Evolutionary conservation across 2,329 filamentous ascomycete species (phyloP).

Genomic region (Colletotrichum orbiculare): DNA sequence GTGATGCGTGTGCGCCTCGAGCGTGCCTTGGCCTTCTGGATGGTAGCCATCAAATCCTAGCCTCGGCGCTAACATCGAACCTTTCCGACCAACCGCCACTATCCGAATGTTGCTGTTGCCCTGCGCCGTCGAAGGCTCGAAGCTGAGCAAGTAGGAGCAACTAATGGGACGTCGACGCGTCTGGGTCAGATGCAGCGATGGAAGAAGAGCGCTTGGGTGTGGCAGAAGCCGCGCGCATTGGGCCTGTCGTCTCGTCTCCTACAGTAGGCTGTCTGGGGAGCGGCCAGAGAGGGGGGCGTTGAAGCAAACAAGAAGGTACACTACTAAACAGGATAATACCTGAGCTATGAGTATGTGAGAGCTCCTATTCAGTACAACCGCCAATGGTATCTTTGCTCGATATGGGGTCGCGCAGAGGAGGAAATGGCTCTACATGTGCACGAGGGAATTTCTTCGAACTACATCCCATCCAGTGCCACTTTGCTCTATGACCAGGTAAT

Average conservation of each 20-base stretch:
- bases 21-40: conserved; percentile 23
- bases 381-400: too few species aligned
- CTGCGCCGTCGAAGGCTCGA: not conserved
- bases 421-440: too few species aligned
- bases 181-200: conserved; percentile 21
- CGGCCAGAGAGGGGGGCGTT: too few species aligned
- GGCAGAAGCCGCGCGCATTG: conserved; percentile 30
- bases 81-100: conserved; percentile 22
- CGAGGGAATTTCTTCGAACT: too few species aligned
- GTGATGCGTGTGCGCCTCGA: conserved; percentile 14
- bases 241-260: conserved; percentile 24
- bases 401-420: too few species aligned
- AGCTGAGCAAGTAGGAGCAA: not conserved
- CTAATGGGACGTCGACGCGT: conserved; percentile 16
- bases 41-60: conserved; percentile 21
- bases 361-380: too few species aligned
- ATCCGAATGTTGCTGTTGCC: conserved; percentile 1
- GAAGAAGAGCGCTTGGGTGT: conserved; percentile 10
- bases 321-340: too few species aligned
- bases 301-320: too few species aligned
- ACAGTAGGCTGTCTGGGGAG: too few species aligned
- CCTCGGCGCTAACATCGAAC: conserved; percentile 26
- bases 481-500: too few species aligned
- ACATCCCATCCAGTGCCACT: too few species aligned
- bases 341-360: too few species aligned